Conservation (phyloP, 495 filamentous ascomycete genomes). For the Lepraria neglecta region DNA sequence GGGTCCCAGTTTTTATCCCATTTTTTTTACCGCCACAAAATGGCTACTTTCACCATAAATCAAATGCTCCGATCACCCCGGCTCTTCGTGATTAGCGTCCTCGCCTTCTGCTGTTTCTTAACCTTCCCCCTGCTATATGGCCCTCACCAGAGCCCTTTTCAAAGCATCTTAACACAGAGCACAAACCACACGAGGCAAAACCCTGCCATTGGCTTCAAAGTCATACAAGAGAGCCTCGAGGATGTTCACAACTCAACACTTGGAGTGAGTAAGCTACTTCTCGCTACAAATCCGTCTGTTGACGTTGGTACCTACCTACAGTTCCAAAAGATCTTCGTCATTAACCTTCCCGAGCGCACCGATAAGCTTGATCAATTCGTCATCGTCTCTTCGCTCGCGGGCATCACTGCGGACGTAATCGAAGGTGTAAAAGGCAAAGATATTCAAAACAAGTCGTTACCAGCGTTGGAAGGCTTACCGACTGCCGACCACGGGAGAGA, state of each 20-base stretch:
- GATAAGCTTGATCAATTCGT: constrained; percentile 58
- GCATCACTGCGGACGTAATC: constrained; percentile 50
- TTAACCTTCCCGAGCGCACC: constrained; percentile 53
- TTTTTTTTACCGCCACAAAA: too few relatives aligned
- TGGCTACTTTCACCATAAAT: too few relatives aligned
- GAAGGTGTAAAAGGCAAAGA: constrained; percentile 44
- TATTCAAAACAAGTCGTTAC: constrained; percentile 37
- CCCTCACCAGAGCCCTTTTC: background rate
- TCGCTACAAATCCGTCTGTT: constrained; percentile 13
- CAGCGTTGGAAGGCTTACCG: constrained; percentile 20
- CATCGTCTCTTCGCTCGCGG: constrained; percentile 46
- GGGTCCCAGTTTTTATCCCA: too few relatives aligned
- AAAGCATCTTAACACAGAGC: too few relatives aligned
- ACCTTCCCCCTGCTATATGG: too few relatives aligned
- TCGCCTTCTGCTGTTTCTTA: too few relatives aligned
- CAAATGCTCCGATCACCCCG: too few relatives aligned
- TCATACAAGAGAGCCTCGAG: constrained; percentile 29
- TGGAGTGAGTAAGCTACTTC: constrained; percentile 23
- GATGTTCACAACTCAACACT: constrained; percentile 27
- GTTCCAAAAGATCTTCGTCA: constrained; percentile 57
- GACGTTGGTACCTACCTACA: constrained; percentile 20
- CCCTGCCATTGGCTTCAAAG: constrained; percentile 31
- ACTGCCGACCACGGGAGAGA: constrained; percentile 19
- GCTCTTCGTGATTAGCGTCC: too few relatives aligned
- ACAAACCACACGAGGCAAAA: background rate